These are phyloP conservation scores for Trichaptum fuscoviolaceum DNA, from an alignment of 768 basidiomycete genomes.

Conservation along the genomic window DNA sequence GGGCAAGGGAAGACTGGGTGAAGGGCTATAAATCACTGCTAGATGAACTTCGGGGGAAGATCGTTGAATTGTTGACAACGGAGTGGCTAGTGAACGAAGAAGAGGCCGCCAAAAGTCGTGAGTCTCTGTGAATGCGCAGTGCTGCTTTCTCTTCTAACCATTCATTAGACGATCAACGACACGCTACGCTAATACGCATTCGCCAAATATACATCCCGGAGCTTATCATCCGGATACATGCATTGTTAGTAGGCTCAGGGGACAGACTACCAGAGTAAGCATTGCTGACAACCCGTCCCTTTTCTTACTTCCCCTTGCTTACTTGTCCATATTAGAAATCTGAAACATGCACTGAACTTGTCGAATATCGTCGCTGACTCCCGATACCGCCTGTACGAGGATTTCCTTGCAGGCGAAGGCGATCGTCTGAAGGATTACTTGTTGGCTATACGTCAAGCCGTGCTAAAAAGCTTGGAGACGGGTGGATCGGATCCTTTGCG, in stretches of 20 bases:
- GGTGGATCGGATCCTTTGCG: conserved; percentile 78
- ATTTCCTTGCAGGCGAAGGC: conserved; percentile 65
- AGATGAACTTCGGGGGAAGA: conserved; percentile 58
- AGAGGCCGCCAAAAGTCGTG: conserved; percentile 34
- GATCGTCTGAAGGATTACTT: conserved; percentile 69
- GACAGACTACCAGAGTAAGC: conserved; percentile 61
- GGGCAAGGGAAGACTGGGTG: conserved; percentile 56
- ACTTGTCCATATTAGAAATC: conserved; percentile 43
- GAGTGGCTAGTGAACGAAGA: conserved; percentile 70
- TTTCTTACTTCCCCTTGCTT: neutral
- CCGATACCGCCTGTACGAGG: conserved; percentile 78
- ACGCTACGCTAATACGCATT: conserved; percentile 69
- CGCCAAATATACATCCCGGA: conserved; percentile 89
- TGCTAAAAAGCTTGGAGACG: conserved; percentile 64
- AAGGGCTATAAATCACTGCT: conserved; percentile 64
- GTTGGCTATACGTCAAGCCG: conserved; percentile 61
- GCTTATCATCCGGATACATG: conserved; percentile 80
- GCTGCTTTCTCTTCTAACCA: neutral
- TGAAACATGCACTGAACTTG: conserved; percentile 69
- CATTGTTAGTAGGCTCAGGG: conserved; percentile 60
- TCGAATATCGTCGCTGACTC: conserved; percentile 88
- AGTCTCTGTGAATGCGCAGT: conserved; percentile 12
- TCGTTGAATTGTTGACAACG: conserved; percentile 64
- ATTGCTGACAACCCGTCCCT: neutral
- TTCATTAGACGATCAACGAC: conserved; percentile 44